Percentiles rank a stretch among this genome's conserved stretches.
phyloP scores from a whole-genome alignment of 2,329 filamentous ascomycete genomes.

The Nemania serpens region DNA sequence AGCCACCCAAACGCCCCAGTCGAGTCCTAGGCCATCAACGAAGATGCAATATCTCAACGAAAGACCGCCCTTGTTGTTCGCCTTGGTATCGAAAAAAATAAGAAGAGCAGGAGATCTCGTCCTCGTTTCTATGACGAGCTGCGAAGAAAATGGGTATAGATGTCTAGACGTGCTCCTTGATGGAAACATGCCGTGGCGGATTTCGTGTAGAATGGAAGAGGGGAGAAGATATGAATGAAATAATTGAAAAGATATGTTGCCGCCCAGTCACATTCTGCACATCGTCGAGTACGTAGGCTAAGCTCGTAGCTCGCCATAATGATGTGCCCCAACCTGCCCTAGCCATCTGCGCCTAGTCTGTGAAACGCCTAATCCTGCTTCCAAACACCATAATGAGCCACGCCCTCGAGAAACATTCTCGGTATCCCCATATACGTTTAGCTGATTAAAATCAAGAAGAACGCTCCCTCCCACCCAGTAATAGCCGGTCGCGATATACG shows the following conservation, averaged over 20 bases:
- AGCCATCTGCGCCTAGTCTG: slow-evolving; percentile 12
- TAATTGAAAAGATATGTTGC: neutral
- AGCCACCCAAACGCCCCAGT: slow-evolving; percentile 16
- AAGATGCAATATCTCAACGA: slow-evolving; percentile 11
- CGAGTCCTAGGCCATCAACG: neutral
- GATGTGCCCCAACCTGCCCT: slow-evolving; percentile 10
- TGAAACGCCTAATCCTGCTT: slow-evolving; percentile 13
- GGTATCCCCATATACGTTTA: slow-evolving; percentile 8
- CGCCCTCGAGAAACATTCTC: neutral
- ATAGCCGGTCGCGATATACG: neutral
- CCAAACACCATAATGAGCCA: slow-evolving; percentile 5
- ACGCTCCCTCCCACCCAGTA: neutral
- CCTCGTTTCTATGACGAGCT: slow-evolving; percentile 5
- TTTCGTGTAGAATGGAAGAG: neutral
- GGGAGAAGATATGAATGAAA: neutral
- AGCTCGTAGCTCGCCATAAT: neutral
- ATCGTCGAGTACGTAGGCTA: neutral
- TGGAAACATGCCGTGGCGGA: slow-evolving; percentile 11
- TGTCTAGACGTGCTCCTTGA: slow-evolving; percentile 17
- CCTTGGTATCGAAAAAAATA: slow-evolving; percentile 11
- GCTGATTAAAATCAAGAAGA: neutral
- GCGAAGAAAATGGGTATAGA: slow-evolving; percentile 12
- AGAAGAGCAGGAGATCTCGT: neutral
- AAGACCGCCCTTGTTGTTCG: slow-evolving; percentile 7
- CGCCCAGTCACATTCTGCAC: neutral